These are phyloP conservation scores for Fusarium camptoceras DNA, from an alignment of 2,329 filamentous ascomycete genomes.

Conservation along the genomic window DNA sequence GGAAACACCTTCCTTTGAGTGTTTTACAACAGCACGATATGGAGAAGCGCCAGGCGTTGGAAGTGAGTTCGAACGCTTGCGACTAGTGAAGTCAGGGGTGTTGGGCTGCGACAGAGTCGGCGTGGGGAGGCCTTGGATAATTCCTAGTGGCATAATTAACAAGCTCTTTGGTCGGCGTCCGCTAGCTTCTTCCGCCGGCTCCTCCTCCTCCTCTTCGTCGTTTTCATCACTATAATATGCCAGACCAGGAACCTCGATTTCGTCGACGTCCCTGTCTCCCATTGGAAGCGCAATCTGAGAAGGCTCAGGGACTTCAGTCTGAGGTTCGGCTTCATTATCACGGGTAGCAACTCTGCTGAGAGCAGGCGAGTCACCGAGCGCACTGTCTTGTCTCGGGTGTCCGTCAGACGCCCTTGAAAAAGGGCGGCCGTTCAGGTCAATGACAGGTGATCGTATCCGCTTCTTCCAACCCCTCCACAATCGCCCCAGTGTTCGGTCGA, in stretches of 20 bases:
- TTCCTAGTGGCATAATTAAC: conserved; percentile 38
- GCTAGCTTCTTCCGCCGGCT: conserved; percentile 44
- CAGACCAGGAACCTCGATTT: conserved; percentile 83
- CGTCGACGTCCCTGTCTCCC: conserved; percentile 75
- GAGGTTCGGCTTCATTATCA: conserved; percentile 38
- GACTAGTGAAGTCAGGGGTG: conserved; percentile 50
- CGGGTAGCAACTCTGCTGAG: conserved; percentile 47
- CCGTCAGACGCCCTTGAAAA: conserved; percentile 61
- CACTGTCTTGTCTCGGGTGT: conserved; percentile 51
- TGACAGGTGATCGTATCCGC: conserved; percentile 71
- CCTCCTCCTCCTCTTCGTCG: conserved; percentile 54
- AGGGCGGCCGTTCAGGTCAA: conserved; percentile 61
- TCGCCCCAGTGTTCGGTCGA: conserved; percentile 88
- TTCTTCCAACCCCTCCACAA: conserved; percentile 98
- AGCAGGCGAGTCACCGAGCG: conserved; percentile 53
- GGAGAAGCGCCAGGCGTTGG: conserved; percentile 44
- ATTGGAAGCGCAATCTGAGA: conserved; percentile 74
- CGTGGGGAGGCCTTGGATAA: conserved; percentile 49
- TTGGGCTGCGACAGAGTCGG: conserved; percentile 52
- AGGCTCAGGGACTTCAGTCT: conserved; percentile 50
- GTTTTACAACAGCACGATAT: conserved; percentile 33
- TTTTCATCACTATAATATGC: conserved; percentile 73
- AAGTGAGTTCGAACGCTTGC: conserved; percentile 50
- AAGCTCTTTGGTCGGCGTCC: conserved; percentile 61
- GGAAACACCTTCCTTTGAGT: conserved; percentile 19